phyloP scores from a whole-genome alignment of 140 eudicot genomes.

The Cichorium intybus region DNA sequence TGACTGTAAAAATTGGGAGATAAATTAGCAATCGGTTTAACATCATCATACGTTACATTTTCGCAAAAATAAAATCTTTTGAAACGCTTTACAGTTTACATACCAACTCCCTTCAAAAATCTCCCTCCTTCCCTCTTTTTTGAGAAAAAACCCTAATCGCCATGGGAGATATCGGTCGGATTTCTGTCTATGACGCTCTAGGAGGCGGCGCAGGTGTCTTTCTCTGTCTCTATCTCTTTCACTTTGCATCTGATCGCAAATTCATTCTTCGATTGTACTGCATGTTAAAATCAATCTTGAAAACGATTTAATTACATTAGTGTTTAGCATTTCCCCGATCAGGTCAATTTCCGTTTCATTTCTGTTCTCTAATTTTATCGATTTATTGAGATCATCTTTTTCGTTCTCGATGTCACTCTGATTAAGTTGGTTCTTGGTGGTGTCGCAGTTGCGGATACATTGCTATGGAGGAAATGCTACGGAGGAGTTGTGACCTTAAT shows the following conservation, averaged over 20 bases:
- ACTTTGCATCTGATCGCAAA: neutral
- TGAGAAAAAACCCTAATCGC: slow-evolving; percentile 36
- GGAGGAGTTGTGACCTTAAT: slow-evolving; percentile 47
- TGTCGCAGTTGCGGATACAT: slow-evolving; percentile 84
- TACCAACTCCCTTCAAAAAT: slow-evolving; percentile 32
- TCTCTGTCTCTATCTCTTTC: neutral
- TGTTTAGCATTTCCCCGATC: neutral
- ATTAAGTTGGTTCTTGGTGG: slow-evolving; percentile 5
- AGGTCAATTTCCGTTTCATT: neutral
- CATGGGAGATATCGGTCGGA: slow-evolving; percentile 62
- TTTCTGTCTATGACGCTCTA: slow-evolving; percentile 66
- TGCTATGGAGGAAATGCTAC: slow-evolving; percentile 66
- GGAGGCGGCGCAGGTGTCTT: slow-evolving; percentile 76
- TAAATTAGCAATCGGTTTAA: neutral
- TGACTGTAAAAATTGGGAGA: neutral
- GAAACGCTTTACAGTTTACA: slow-evolving; percentile 26
- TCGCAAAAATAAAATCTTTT: neutral
- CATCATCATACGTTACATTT: slow-evolving; percentile 18
- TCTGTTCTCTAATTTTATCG: neutral
- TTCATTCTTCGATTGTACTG: neutral
- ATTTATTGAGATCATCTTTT: neutral
- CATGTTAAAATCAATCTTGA: slow-evolving; percentile 2
- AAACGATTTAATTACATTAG: slow-evolving; percentile 1
- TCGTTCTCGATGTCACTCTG: slow-evolving; percentile 1
- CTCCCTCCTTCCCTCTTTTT: slow-evolving; percentile 18